Evolutionary conservation across 2,329 filamentous ascomycete species (phyloP), one percentile per base, ranked within the genome.

Genomic region (Cryphonectria naterciae): DNA sequence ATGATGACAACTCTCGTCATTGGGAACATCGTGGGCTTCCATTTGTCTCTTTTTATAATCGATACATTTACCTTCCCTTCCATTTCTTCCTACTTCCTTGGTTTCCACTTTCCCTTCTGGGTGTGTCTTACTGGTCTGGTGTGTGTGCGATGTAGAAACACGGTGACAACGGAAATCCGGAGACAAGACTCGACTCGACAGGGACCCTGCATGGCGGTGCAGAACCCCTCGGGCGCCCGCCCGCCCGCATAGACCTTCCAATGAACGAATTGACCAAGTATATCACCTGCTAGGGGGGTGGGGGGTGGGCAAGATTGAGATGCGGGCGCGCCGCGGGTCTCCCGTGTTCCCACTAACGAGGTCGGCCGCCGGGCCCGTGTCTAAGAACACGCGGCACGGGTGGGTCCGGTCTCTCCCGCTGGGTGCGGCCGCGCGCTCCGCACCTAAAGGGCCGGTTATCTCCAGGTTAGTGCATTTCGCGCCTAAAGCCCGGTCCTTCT

Each of bases 371-470:
- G 25, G 28, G 54, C 54, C 54, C 54, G 54, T 8, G 4, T 19
- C 11, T 49, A 22, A n/a, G 46, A 17, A n/a, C 46, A 17, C 54
- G 25, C 13, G 28, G 54, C 54, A 58, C 54, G 25, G 28, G 25
- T 25, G 41, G 49, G 22, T n/a, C 35, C 41, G 54, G 49, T 11
- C 22, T 41, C 22, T 11, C 19, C 35, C 35, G 58, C 62, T 39
- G 19, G 28, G 43, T 71, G 70, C 67, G 70, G 67, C 67, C 63
- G 70, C 67, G 62, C 39, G 28, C 28, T 28, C 70, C 63, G 70
- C 67, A 22, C 58, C 70, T 28, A 66, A 49, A 13, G 6, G 13
- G 37, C 52, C 25, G 60, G 28, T 43, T 43, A 41, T 32, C 22
- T 28, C n/a, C 61, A 2, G 11, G 10, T n/a, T 10, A 15, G 37